phyloP scores from a whole-genome alignment of 805 yeast species.

The Yarrowia divulgata region DNA sequence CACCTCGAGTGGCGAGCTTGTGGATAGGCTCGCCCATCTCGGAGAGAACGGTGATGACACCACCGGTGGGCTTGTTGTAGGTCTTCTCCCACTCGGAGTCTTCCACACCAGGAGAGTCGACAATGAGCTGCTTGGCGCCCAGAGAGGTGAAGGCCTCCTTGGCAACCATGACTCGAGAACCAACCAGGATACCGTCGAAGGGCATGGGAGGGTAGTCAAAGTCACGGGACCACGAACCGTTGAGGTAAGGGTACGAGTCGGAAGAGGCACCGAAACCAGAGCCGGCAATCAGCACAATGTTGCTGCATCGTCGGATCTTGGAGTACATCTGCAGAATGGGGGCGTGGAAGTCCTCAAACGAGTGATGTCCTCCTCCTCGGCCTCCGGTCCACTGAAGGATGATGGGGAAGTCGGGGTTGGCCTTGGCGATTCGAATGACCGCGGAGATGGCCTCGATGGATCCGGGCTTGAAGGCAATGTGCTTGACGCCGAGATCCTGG shows the following conservation, averaged over 20 bases:
- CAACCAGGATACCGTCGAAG: constrained; percentile 94
- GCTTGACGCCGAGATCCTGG: constrained; percentile 87
- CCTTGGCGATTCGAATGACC: constrained; percentile 88
- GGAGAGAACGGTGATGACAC: constrained; percentile 92
- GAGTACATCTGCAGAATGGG: constrained; percentile 96
- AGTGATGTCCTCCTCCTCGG: constrained; percentile 99
- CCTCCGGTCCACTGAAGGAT: constrained; percentile 99
- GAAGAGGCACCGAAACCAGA: constrained; percentile 98
- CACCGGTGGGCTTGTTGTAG: constrained; percentile 95
- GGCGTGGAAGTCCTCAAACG: constrained; percentile 98
- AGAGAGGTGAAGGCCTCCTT: constrained; percentile 94
- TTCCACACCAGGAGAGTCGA: constrained; percentile 86
- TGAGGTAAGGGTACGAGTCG: constrained; percentile 95
- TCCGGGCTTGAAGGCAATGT: constrained; percentile 97
- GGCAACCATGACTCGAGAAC: constrained; percentile 97
- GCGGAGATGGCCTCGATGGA: constrained; percentile 90
- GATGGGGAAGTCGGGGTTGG: constrained; percentile 96
- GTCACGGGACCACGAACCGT: constrained; percentile 93
- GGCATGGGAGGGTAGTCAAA: constrained; percentile 98
- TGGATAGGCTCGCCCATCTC: constrained; percentile 99
- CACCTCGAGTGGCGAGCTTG: constrained; percentile 98
- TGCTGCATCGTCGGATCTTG: constrained; percentile 87
- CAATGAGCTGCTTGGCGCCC: constrained; percentile 92
- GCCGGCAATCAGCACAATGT: constrained; percentile 93
- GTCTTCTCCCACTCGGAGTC: constrained; percentile 93